These are phyloP conservation scores for Vigna angularis DNA, from an alignment of 306 rosid species.

Conservation along the genomic window DNA sequence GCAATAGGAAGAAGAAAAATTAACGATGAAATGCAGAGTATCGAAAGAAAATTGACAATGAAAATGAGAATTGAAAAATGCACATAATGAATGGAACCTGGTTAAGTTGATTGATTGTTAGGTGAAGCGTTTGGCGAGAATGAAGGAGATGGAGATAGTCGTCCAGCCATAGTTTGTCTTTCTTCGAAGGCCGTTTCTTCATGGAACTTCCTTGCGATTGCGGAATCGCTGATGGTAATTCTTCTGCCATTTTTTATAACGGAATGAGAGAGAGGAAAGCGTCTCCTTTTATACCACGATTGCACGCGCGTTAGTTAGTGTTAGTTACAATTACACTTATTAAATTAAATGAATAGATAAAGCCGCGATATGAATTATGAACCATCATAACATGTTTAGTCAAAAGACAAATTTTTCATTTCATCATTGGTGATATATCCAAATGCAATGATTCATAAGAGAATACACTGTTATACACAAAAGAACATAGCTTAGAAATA, in stretches of 20 bases:
- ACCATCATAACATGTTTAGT: no score
- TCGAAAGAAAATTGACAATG: neutral
- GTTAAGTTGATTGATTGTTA: slow-evolving; percentile 56
- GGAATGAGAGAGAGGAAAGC: neutral
- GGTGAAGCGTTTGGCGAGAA: slow-evolving; percentile 48
- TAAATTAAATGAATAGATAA: no score
- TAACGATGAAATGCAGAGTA: neutral
- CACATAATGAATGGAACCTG: slow-evolving; percentile 52
- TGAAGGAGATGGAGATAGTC: slow-evolving; percentile 59
- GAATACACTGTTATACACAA: no score
- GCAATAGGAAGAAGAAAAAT: neutral
- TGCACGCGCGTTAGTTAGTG: no score
- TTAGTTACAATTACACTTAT: no score
- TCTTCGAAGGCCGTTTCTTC: slow-evolving; percentile 38
- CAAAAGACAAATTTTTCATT: no score
- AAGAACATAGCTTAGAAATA: no score
- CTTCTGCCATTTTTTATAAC: slow-evolving; percentile 32
- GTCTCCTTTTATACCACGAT: no score
- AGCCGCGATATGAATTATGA: no score
- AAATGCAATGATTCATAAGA: no score
- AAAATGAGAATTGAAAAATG: slow-evolving; percentile 1
- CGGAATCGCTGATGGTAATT: slow-evolving; percentile 1
- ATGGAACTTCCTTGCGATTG: slow-evolving; percentile 44
- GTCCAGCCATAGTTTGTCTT: slow-evolving; percentile 53
- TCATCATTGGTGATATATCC: no score